A percentile compares a stretch with the other conserved stretches of the same genome.
These are phyloP conservation scores for Exidia glandulosa DNA, from an alignment of 768 basidiomycete genomes.

Conservation along the genomic window DNA sequence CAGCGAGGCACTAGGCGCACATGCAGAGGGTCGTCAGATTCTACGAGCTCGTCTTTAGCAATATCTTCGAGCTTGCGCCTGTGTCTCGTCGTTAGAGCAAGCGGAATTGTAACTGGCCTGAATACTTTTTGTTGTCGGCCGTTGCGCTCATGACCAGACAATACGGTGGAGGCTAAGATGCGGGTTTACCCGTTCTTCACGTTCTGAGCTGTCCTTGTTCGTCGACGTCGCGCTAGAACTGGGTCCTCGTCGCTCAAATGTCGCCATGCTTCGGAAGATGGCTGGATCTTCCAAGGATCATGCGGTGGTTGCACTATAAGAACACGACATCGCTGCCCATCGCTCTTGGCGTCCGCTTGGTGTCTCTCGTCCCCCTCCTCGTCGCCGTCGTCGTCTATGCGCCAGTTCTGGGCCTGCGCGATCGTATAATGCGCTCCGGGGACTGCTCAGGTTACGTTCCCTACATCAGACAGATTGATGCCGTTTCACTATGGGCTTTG, in stretches of 20 bases:
- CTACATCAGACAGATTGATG: no score
- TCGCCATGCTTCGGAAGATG: background rate
- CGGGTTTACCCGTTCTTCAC: no score
- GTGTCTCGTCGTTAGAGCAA: no score
- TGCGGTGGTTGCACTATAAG: background rate
- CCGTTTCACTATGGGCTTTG: no score
- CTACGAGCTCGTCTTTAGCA: slow-evolving; percentile 37
- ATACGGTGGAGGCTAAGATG: no score
- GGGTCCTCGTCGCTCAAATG: background rate
- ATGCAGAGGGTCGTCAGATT: slow-evolving; percentile 51
- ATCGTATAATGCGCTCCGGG: no score
- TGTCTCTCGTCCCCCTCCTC: background rate
- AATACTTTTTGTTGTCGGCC: no score
- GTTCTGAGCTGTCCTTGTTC: background rate
- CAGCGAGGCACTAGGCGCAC: slow-evolving; percentile 25
- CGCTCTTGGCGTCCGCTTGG: background rate
- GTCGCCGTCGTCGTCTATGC: no score
- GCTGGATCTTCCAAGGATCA: background rate
- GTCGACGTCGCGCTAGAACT: background rate
- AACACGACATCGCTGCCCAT: background rate
- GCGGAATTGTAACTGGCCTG: no score
- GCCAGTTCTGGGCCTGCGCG: no score
- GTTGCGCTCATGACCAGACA: no score
- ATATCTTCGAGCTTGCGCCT: background rate
- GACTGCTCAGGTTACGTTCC: no score